phyloP scores from a whole-genome alignment of 2,329 filamentous ascomycete species.

The Amauroascus verrucosus region DNA sequence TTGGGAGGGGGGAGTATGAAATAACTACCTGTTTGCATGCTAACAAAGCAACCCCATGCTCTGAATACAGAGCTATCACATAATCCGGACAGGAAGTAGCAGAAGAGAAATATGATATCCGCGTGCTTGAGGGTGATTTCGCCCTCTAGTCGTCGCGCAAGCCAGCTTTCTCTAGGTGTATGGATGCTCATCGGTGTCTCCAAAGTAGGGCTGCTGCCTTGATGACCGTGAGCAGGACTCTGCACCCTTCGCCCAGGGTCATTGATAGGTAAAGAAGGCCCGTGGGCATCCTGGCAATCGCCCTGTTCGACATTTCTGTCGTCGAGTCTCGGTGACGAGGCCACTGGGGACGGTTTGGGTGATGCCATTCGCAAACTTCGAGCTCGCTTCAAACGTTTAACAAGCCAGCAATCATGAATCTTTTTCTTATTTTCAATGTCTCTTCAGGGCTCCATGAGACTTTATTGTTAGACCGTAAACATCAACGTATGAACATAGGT shows the following conservation, averaged over 20 bases:
- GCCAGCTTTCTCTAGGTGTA: neutral
- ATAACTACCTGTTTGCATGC: slow-evolving; percentile 39
- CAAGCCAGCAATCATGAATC: neutral
- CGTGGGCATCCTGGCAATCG: neutral
- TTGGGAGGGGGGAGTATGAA: neutral
- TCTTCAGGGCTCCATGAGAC: too few species aligned
- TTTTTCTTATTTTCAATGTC: neutral
- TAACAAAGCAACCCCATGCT: slow-evolving; percentile 39
- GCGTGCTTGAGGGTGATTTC: slow-evolving; percentile 25
- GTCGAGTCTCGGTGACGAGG: neutral
- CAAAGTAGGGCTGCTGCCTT: neutral
- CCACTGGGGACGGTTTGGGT: neutral
- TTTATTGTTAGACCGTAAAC: too few species aligned
- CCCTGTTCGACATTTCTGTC: neutral
- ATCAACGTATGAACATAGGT: too few species aligned
- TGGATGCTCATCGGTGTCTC: neutral
- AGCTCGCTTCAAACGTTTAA: too few species aligned
- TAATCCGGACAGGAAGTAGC: slow-evolving; percentile 35
- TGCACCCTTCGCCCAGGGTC: neutral
- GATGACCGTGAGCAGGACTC: neutral
- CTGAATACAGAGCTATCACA: slow-evolving; percentile 39
- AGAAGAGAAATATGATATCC: slow-evolving; percentile 30
- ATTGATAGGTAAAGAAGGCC: neutral
- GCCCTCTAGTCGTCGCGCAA: slow-evolving; percentile 5
- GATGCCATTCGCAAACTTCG: neutral